A percentile compares a stretch with the other conserved stretches of the same genome.
Conservation (phyloP, 176 grass and related monocot genomes). For the Juncus inflexus region DNA sequence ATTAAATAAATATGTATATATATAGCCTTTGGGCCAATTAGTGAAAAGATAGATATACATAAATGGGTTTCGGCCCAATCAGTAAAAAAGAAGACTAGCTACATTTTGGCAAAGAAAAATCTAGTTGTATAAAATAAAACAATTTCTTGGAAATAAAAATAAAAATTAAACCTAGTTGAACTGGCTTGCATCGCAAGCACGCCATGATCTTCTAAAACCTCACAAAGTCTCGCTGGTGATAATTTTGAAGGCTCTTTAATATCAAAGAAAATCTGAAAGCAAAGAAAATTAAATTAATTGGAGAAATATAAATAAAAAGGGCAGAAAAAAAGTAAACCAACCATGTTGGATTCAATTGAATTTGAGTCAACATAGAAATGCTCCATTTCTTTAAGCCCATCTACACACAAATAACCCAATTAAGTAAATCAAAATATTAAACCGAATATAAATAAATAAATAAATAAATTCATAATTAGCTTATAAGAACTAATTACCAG, state of each 20-base stretch:
- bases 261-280: conserved; percentile 62
- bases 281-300: background rate
- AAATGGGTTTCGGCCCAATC: no score
- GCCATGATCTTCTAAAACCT: conserved; percentile 53
- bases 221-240: conserved; percentile 54
- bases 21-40: no score
- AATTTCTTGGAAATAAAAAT: no score
- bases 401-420: conserved; percentile 20
- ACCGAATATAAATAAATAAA: background rate
- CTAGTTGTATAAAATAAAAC: background rate
- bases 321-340: conserved; percentile 22
- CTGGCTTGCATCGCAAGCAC: conserved; percentile 80
- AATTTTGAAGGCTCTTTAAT: conserved; percentile 45
- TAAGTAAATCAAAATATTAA: background rate
- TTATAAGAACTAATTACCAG: conserved; percentile 37
- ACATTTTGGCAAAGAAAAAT: no score
- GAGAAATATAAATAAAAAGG: background rate
- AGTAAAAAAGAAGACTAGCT: no score
- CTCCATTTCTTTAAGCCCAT: conserved; percentile 72
- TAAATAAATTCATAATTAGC: background rate
- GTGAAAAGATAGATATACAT: no score
- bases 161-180: conserved; percentile 42
- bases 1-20: no score
- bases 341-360: conserved; percentile 88
- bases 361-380: conserved; percentile 45